Evolutionary conservation across 2,329 filamentous ascomycete species (phyloP).

Genomic region (Botrytis squamosa): DNA sequence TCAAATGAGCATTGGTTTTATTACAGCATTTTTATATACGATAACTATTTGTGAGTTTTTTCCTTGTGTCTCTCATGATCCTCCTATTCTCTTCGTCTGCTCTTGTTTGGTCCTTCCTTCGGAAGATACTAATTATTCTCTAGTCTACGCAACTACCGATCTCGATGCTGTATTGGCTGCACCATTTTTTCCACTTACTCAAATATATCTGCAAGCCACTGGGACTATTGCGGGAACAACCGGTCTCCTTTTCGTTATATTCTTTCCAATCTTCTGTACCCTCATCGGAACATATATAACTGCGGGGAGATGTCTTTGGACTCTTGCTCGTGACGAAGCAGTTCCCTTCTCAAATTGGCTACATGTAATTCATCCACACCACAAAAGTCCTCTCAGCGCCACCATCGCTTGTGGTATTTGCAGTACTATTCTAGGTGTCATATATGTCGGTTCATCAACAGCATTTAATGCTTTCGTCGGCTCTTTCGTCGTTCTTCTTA

Average conservation of each 20-base stretch:
- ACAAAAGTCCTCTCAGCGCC: conserved; percentile 55
- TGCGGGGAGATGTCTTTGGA: conserved; percentile 62
- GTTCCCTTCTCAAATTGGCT: conserved; percentile 52
- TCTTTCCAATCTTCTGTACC: conserved; percentile 52
- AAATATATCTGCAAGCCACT: conserved; percentile 63
- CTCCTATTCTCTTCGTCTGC: no score
- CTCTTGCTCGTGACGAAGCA: conserved; percentile 56
- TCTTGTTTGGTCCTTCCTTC: no score
- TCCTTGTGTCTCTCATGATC: no score
- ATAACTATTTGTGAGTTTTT: conserved; percentile 42
- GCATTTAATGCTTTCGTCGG: conserved; percentile 68
- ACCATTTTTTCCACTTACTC: conserved; percentile 60
- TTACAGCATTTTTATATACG: conserved; percentile 53
- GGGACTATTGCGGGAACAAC: conserved; percentile 51
- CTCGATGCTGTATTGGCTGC: conserved; percentile 53
- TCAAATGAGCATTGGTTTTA: conserved; percentile 51
- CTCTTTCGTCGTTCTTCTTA: conserved; percentile 54
- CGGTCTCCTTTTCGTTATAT: conserved; percentile 53
- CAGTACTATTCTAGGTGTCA: conserved; percentile 57
- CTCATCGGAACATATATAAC: conserved; percentile 59
- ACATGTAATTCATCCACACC: conserved; percentile 46
- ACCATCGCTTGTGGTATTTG: conserved; percentile 51
- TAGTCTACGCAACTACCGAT: conserved; percentile 56
- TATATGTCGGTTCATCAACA: conserved; percentile 64
- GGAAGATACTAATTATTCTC: neutral